These are phyloP conservation scores for Penicillium robsamsonii DNA, from an alignment of 495 filamentous ascomycete species.

Conservation along the genomic window DNA sequence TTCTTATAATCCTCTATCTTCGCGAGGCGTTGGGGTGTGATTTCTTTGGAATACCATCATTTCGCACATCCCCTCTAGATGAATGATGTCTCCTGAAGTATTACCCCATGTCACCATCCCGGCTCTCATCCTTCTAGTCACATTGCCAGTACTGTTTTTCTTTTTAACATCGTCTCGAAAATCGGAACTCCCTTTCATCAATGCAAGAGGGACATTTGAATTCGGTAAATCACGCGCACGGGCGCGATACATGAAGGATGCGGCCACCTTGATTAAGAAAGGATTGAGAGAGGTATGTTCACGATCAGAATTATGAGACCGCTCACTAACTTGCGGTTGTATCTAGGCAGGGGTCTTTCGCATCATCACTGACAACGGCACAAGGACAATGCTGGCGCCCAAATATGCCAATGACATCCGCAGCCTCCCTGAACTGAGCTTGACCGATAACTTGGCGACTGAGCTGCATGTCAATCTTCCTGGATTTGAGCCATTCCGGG, in stretches of 20 bases:
- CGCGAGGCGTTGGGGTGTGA: too few relatives aligned
- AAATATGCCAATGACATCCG: constrained; percentile 13
- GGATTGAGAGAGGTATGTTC: constrained; percentile 1
- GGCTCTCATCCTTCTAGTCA: too few relatives aligned
- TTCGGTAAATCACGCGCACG: not conserved
- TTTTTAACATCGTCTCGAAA: not conserved
- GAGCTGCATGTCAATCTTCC: constrained; percentile 4
- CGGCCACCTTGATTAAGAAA: not conserved
- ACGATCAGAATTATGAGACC: too few relatives aligned
- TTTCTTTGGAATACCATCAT: too few relatives aligned
- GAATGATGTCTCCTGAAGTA: too few relatives aligned
- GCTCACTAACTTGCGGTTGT: not conserved
- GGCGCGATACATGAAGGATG: constrained; percentile 4
- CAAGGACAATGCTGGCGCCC: constrained; percentile 1
- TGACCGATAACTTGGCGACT: not conserved
- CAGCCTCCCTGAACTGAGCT: constrained; percentile 2
- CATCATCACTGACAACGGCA: constrained; percentile 11
- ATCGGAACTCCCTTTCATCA: not conserved
- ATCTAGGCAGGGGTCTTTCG: constrained; percentile 2
- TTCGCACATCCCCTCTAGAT: too few relatives aligned
- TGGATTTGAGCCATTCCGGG: constrained; percentile 5
- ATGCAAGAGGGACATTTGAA: constrained; percentile 1
- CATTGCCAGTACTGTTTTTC: not conserved
- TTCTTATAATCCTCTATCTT: too few relatives aligned
- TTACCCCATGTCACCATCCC: too few relatives aligned